Conservation (phyloP, 768 basidiomycete species). For the Tulasnella calospora region DNA sequence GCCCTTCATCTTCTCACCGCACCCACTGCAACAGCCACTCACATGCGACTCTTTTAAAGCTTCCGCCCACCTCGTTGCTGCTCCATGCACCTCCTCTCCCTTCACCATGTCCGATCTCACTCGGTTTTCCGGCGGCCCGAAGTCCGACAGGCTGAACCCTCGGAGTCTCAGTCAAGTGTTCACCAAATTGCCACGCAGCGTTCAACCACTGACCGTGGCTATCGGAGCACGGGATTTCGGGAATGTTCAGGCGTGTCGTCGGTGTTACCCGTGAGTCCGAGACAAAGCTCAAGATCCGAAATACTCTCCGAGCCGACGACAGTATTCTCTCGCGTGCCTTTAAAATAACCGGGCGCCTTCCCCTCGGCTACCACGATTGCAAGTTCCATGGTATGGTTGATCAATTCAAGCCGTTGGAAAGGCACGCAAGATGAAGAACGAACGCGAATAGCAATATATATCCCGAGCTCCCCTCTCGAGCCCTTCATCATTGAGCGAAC, state of each 20-base stretch:
- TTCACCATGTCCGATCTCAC: not conserved
- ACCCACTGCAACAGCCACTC: not conserved
- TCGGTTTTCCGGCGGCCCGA: conserved; percentile 1
- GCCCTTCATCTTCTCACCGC: not conserved
- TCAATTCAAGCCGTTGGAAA: not conserved
- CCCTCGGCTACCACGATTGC: not conserved
- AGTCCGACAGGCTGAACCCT: not conserved
- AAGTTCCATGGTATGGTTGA: not conserved
- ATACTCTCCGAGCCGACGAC: conserved; percentile 1
- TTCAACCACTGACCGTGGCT: not conserved
- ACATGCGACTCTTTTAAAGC: not conserved
- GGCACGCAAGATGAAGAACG: not conserved
- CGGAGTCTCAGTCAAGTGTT: not conserved
- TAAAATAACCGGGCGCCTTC: too few species aligned
- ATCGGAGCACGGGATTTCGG: not conserved
- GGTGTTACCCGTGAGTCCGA: not conserved
- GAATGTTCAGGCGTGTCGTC: not conserved
- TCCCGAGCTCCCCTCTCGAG: too few species aligned
- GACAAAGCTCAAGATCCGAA: not conserved
- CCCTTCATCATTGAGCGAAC: too few species aligned
- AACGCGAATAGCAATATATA: not conserved
- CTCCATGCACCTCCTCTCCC: not conserved
- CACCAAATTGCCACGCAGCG: not conserved
- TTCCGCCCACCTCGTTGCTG: not conserved
- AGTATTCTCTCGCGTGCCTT: not conserved